phyloP scores from a whole-genome alignment of 2,329 filamentous ascomycete genomes.

The Arthrobotrys sinensis region DNA sequence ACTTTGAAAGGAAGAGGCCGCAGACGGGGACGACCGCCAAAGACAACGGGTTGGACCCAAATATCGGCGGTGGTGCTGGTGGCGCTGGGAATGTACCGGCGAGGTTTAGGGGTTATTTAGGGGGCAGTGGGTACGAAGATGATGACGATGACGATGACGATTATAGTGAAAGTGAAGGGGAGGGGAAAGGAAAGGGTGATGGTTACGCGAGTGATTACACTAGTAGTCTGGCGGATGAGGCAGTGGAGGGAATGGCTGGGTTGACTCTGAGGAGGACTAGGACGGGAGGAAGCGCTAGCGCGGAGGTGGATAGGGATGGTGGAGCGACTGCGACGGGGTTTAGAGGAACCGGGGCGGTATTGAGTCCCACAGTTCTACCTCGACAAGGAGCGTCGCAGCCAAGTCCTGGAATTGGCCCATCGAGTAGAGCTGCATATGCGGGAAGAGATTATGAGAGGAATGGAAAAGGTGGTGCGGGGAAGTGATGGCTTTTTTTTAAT shows the following conservation, averaged over 20 bases:
- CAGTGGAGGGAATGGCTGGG: constrained; percentile 47
- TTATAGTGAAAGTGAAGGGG: constrained; percentile 65
- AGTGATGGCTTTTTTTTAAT: not conserved
- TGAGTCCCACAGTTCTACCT: constrained; percentile 31
- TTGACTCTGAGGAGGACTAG: constrained; percentile 36
- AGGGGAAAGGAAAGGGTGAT: not conserved
- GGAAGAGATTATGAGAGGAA: constrained; percentile 47
- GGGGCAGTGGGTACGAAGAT: constrained; percentile 29
- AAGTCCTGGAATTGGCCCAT: constrained; percentile 39
- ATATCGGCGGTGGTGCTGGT: not conserved
- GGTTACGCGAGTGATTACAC: constrained; percentile 16
- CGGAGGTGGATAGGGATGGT: constrained; percentile 2
- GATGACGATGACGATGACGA: constrained; percentile 65
- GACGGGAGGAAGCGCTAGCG: not conserved
- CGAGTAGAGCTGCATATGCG: constrained; percentile 15
- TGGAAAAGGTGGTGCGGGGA: not conserved
- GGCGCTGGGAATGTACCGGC: constrained; percentile 58
- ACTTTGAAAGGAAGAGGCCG: constrained; percentile 85
- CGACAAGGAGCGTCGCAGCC: not conserved
- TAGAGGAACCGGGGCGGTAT: constrained; percentile 46
- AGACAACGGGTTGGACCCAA: constrained; percentile 63
- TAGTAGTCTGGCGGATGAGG: constrained; percentile 38
- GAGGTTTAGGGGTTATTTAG: constrained; percentile 60
- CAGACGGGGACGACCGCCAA: constrained; percentile 66
- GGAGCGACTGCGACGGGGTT: constrained; percentile 11